These are phyloP conservation scores for Quercus lobata DNA, from an alignment of 331 rosid species.

Conservation along the genomic window DNA sequence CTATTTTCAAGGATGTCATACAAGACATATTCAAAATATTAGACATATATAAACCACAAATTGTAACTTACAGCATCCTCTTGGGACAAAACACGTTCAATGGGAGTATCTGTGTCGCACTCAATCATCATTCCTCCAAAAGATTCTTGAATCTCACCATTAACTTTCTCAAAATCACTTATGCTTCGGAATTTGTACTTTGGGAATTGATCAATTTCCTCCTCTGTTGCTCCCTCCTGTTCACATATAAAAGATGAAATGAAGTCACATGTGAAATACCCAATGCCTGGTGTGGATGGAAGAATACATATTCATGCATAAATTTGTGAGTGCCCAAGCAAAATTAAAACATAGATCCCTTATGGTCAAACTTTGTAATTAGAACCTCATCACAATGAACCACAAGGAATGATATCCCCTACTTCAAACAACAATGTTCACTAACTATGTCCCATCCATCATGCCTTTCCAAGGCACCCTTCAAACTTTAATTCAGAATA, in stretches of 20 bases:
- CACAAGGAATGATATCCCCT: too few relatives aligned
- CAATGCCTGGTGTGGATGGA: neutral
- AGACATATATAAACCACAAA: neutral
- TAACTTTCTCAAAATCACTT: constrained; percentile 39
- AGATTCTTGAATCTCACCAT: constrained; percentile 50
- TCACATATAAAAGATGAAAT: constrained; percentile 21
- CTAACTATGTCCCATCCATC: neutral
- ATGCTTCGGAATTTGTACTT: constrained; percentile 52
- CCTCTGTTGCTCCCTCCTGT: constrained; percentile 87
- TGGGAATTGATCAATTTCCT: constrained; percentile 71
- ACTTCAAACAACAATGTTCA: neutral
- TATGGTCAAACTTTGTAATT: too few relatives aligned
- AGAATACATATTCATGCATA: too few relatives aligned
- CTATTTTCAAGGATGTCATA: neutral
- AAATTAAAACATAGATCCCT: too few relatives aligned
- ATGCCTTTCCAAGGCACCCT: neutral
- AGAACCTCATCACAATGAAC: too few relatives aligned
- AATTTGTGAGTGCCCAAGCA: too few relatives aligned
- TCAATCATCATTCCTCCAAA: constrained; percentile 59
- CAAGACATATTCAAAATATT: neutral
- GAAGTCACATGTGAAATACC: constrained; percentile 7
- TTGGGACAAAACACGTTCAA: constrained; percentile 41
- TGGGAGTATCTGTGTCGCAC: constrained; percentile 38
- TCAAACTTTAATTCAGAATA: neutral
- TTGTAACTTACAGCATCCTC: constrained; percentile 74